Conservation (phyloP, 2,329 filamentous ascomycete genomes). For the Alternaria incomplexa region DNA sequence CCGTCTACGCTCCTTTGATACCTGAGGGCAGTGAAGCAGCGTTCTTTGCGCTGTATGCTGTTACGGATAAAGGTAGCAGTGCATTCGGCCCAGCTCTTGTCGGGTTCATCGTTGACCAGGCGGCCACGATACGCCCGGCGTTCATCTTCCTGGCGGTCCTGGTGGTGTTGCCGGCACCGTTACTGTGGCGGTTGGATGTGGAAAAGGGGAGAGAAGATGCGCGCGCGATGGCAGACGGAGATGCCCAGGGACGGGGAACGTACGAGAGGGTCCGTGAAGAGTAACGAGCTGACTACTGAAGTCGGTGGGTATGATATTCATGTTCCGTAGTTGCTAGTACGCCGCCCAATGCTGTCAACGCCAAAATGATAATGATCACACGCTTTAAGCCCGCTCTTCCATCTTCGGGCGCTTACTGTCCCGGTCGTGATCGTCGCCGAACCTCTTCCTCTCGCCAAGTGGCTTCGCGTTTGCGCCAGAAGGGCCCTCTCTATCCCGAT, state of each 20-base stretch:
- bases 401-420: constrained; percentile 54
- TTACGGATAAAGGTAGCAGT: constrained; percentile 93
- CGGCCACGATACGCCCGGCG: constrained; percentile 58
- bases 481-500: constrained; percentile 52
- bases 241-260: constrained; percentile 16
- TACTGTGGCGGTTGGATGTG: constrained; percentile 82
- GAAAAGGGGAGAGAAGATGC: constrained; percentile 57
- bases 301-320: constrained; percentile 3
- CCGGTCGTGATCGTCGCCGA: constrained; percentile 47
- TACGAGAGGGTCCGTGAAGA: constrained; percentile 28
- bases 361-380: neutral
- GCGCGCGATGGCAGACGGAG: constrained; percentile 28
- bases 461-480: constrained; percentile 75
- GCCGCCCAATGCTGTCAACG: constrained; percentile 15
- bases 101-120: constrained; percentile 79
- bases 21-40: constrained; percentile 90
- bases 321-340: constrained; percentile 6
- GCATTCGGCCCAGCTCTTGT: constrained; percentile 91
- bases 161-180: constrained; percentile 76
- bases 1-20: constrained; percentile 87
- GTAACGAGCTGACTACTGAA: neutral
- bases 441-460: constrained; percentile 66
- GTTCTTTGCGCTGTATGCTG: constrained; percentile 92
- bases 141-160: constrained; percentile 85
- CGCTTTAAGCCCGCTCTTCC: constrained; percentile 36